phyloP scores from a whole-genome alignment of 345 rosid species.

The Ailanthus altissimus region DNA sequence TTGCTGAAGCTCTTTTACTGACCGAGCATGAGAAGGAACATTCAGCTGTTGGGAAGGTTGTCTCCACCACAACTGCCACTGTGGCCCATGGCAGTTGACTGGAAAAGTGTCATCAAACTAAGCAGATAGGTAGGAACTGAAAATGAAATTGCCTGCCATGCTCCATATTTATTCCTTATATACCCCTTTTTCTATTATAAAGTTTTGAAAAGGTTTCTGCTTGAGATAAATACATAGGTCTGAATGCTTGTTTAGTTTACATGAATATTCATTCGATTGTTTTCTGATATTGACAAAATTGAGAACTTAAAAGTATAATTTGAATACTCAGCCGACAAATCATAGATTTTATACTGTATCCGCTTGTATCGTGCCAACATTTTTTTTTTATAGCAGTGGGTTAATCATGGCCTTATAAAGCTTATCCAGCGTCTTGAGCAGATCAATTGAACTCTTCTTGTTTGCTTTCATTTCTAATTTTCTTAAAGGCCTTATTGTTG shows the following conservation, averaged over 20 bases:
- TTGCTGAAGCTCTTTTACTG: constrained; percentile 55
- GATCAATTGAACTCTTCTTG: not conserved
- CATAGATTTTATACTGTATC: not conserved
- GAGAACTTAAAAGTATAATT: constrained; percentile 1
- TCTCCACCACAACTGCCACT: constrained; percentile 15
- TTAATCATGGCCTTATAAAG: not conserved
- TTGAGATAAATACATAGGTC: not conserved
- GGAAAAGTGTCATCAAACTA: not conserved
- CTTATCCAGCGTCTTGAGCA: not conserved
- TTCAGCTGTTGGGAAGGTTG: constrained; percentile 4
- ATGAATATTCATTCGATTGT: constrained; percentile 20
- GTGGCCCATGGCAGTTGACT: constrained; percentile 8
- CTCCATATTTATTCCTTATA: not conserved
- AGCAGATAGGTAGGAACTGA: constrained; percentile 5
- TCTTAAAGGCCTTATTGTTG: not conserved
- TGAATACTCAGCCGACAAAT: not conserved
- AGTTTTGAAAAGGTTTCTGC: constrained; percentile 10
- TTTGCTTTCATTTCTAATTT: not conserved
- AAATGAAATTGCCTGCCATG: constrained; percentile 4
- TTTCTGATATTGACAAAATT: constrained; percentile 10
- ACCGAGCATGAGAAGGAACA: constrained; percentile 20
- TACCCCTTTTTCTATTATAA: not conserved
- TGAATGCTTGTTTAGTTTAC: not conserved
- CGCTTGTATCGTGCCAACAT: not conserved
- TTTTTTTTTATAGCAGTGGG: not conserved